Conservation (phyloP, 805 yeast genomes). For the Metschnikowia drakensbergensis region DNA sequence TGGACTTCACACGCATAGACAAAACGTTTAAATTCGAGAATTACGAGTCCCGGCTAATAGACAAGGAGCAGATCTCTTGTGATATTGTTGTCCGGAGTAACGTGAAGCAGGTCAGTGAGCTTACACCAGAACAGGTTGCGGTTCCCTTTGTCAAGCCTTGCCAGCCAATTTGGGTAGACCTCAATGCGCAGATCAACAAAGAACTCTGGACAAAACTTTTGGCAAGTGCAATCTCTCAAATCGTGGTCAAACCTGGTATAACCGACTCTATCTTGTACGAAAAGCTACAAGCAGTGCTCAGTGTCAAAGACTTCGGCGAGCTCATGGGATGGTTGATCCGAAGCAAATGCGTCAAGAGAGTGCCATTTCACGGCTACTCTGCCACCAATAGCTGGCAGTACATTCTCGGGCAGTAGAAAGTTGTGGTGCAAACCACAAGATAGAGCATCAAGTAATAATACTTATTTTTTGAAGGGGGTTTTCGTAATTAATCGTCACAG, state of each 20-base stretch:
- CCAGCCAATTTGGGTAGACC: constrained; percentile 68
- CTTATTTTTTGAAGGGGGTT: no score
- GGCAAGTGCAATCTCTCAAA: constrained; percentile 37
- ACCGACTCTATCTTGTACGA: constrained; percentile 20
- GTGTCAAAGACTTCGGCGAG: constrained; percentile 24
- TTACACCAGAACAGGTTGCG: constrained; percentile 24
- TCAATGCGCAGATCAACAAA: constrained; percentile 55
- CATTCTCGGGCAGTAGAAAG: constrained; percentile 27
- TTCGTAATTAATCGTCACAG: no score
- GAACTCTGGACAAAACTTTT: constrained; percentile 59
- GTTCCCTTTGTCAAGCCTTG: constrained; percentile 62
- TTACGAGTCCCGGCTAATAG: constrained; percentile 74
- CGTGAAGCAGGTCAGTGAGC: constrained; percentile 3
- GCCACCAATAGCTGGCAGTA: constrained; percentile 45
- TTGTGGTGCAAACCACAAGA: no score
- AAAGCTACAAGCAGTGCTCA: constrained; percentile 29
- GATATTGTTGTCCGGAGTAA: constrained; percentile 48
- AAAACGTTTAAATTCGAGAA: constrained; percentile 51
- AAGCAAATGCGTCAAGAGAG: constrained; percentile 36
- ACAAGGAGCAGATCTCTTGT: constrained; percentile 61
- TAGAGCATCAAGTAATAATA: no score
- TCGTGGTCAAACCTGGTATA: constrained; percentile 38
- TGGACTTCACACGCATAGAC: constrained; percentile 40
- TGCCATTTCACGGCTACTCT: constrained; percentile 38
- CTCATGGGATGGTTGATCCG: constrained; percentile 40